A percentile compares a stretch with the other conserved stretches of the same genome.
Conservation (phyloP, 176 grass and related monocot species). For the Elaeis guineensis region DNA sequence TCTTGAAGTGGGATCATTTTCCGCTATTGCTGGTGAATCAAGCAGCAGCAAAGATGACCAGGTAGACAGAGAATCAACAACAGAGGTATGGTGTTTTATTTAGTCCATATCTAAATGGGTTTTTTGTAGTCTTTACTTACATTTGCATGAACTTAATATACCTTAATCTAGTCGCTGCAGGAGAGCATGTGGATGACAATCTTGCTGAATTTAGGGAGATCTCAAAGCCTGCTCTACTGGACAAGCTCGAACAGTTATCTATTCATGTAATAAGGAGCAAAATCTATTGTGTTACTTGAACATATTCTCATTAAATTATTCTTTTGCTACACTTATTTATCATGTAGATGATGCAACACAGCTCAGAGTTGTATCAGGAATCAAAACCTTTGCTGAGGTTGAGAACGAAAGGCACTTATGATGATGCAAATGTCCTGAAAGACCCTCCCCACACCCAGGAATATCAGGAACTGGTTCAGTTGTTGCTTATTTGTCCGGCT, state of each 20-base stretch:
- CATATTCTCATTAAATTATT: constrained; percentile 1
- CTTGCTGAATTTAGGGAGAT: constrained; percentile 1
- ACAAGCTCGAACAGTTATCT: constrained; percentile 30
- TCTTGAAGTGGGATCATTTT: background rate
- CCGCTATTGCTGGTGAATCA: background rate
- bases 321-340: no score
- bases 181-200: constrained; percentile 27
- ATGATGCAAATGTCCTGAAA: constrained; percentile 3
- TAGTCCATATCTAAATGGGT: background rate
- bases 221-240: background rate
- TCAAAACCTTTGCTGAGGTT: constrained; percentile 28
- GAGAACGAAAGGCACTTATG: constrained; percentile 1
- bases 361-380: constrained; percentile 5
- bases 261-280: constrained; percentile 32
- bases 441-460: background rate
- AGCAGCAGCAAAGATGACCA: constrained; percentile 3
- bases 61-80: constrained; percentile 26
- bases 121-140: no score
- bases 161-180: constrained; percentile 17
- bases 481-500: background rate
- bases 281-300: constrained; percentile 5
- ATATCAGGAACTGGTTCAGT: no score
- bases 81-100: constrained; percentile 26
- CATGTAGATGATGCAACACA: no score
- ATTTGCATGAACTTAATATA: no score